Conservation (phyloP, 2,329 filamentous ascomycete genomes). For the Coleophoma eucalyptorum region DNA sequence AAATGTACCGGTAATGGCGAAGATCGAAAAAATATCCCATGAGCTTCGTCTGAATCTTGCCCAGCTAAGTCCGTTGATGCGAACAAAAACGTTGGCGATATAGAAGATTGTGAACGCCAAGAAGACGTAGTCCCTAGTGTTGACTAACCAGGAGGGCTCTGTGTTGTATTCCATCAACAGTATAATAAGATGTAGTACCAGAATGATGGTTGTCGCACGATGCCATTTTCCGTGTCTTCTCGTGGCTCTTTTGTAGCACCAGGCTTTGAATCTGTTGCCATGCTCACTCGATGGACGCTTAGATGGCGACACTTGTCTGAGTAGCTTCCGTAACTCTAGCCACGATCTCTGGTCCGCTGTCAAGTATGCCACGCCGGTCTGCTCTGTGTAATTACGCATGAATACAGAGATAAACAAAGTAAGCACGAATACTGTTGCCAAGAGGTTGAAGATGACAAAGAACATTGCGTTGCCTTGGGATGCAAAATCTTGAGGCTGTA, state of each 20-base stretch:
- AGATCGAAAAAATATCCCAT: conserved; percentile 88
- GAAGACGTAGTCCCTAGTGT: conserved; percentile 71
- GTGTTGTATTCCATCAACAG: conserved; percentile 83
- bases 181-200: conserved; percentile 79
- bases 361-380: conserved; percentile 93
- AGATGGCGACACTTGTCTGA: conserved; percentile 90
- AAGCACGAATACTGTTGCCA: conserved; percentile 93
- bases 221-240: conserved; percentile 96
- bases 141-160: conserved; percentile 68
- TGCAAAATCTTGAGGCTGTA: conserved; percentile 66
- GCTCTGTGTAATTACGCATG: conserved; percentile 99
- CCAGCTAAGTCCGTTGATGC: conserved; percentile 88
- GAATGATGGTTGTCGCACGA: conserved; percentile 69
- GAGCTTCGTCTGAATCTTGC: conserved; percentile 85
- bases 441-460: conserved; percentile 93
- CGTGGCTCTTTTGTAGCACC: conserved; percentile 92
- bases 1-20: conserved; percentile 77
- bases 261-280: conserved; percentile 76
- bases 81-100: conserved; percentile 75
- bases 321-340: conserved; percentile 88
- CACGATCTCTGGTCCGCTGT: conserved; percentile 95
- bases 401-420: conserved; percentile 98
- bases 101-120: conserved; percentile 79
- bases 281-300: conserved; percentile 82
- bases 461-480: conserved; percentile 87